Conservation (phyloP, 2,329 filamentous ascomycete genomes). For the Mollisiaceae sp. region DNA sequence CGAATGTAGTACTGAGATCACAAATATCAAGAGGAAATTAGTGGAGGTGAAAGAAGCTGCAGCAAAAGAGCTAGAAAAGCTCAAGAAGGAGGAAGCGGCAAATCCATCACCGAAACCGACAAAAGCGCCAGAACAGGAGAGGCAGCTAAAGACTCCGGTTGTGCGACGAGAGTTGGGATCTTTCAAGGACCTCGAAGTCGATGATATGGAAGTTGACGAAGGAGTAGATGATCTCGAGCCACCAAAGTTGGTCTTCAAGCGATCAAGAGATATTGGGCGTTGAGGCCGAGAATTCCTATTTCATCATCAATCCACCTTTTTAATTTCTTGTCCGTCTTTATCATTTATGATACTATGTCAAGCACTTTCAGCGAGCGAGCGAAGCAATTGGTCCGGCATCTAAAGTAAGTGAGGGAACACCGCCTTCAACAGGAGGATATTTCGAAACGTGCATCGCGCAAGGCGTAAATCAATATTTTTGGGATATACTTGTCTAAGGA, state of each 20-base stretch:
- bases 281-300: background rate
- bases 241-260: conserved; percentile 38
- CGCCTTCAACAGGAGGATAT: background rate
- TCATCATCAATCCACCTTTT: background rate
- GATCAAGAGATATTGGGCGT: conserved; percentile 33
- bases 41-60: conserved; percentile 59
- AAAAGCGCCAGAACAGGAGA: background rate
- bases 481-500: background rate
- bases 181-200: conserved; percentile 33
- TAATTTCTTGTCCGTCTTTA: conserved; percentile 11
- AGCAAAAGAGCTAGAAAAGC: conserved; percentile 35
- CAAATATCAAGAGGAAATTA: conserved; percentile 55
- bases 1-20: conserved; percentile 79
- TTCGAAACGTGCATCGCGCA: conserved; percentile 1
- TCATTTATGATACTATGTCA: conserved; percentile 17
- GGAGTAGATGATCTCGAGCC: conserved; percentile 33
- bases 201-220: conserved; percentile 38
- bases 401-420: background rate
- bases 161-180: conserved; percentile 21
- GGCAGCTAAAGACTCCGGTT: conserved; percentile 23
- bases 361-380: conserved; percentile 25
- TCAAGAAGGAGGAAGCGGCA: conserved; percentile 30
- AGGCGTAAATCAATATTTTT: conserved; percentile 2
- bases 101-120: conserved; percentile 14
- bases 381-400: background rate